Evolutionary conservation across 1,284 basidiomycete species (phyloP).

Genomic region (Mycosarcoma mackinlayi): DNA sequence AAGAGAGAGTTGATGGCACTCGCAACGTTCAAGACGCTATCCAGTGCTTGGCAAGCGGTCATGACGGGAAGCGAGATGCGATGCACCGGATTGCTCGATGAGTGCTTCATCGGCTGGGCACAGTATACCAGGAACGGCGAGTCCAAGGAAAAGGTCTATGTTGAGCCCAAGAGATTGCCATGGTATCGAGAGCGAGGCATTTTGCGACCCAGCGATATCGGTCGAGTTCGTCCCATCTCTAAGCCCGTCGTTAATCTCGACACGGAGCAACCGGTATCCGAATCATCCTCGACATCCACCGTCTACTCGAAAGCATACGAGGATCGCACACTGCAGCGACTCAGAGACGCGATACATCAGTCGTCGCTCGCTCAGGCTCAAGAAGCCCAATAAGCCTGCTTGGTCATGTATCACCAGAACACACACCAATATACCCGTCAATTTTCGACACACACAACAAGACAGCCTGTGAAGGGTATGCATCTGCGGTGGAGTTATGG

Average conservation of each 20-base stretch:
- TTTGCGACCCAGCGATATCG: slow-evolving; percentile 24
- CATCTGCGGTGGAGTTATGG: not conserved
- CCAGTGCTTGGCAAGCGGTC: slow-evolving; percentile 56
- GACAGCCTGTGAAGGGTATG: no score
- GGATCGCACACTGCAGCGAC: slow-evolving; percentile 22
- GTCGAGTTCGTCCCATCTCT: slow-evolving; percentile 12
- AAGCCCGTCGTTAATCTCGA: not conserved
- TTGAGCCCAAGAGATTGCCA: slow-evolving; percentile 34
- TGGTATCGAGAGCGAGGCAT: slow-evolving; percentile 36
- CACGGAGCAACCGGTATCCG: not conserved
- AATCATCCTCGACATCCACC: not conserved
- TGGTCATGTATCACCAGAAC: slow-evolving; percentile 8
- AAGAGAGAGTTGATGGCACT: slow-evolving; percentile 53
- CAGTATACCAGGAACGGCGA: slow-evolving; percentile 27
- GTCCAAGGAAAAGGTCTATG: slow-evolving; percentile 31
- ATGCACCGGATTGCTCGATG: slow-evolving; percentile 54
- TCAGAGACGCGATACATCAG: slow-evolving; percentile 21
- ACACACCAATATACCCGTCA: slow-evolving; percentile 16
- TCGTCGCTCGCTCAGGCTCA: slow-evolving; percentile 16
- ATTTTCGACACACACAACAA: no score
- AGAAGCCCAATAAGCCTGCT: slow-evolving; percentile 10
- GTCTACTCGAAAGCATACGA: slow-evolving; percentile 41
- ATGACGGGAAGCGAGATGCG: slow-evolving; percentile 51
- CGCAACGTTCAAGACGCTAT: slow-evolving; percentile 49
- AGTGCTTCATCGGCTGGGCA: slow-evolving; percentile 61